Evolutionary conservation across 306 rosid species (phyloP), one percentile per base, ranked within the genome.

Genomic region (Sindora glabra): DNA sequence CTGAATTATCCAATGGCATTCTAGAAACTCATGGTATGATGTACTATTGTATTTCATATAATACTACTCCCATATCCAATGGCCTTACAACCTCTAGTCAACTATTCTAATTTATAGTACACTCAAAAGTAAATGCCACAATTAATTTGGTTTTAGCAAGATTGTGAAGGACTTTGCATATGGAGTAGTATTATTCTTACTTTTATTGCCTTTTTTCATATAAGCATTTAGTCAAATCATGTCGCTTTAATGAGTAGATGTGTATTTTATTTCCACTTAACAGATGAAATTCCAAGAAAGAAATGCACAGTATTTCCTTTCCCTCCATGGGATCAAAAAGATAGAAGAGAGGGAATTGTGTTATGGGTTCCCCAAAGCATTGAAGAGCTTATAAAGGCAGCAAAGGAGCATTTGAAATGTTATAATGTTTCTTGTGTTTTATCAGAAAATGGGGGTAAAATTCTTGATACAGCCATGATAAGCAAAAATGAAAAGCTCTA

Each of bases 321-420:
- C 64, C 82, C 72, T 42, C 82, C 78, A 29, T 63, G 65, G 82
- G 75, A 67, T 45, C 46, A 40, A 29, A 56, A n/a, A 33, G 50
- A 54, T 14, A 67, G 56, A 63, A 63, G 38, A 38, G 72, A 67
- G 32, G 78, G 78, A 52, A 57, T 77, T 7, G 66, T 72, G 38
- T 3, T 77, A 22, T 72, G 78, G 78, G 65, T 77, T 57, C 75
- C 82, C 12, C 53, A 57, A 56, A 77, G 57, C 78, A 72, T 72
- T 37, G 41, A 77, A 37, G 75, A 72, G 32, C 78, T 77, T 48
- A 48, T 77, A 38, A 58, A 29, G 63, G 37, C 33, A n/a, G 75
- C 78, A 10, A 38, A 6, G 65, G 23, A 62, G 44, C 57, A 62
- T 40, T 50, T 72, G 51, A 56, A 39, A 11, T 62, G 34, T 44